Evolutionary conservation across 306 rosid species (phyloP).

Genomic region (Cucumis sativus): Cucumber_9930_V3 NC_026657.2:21150501-21151000

Average conservation of each 20-base stretch:
- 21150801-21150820: not conserved
- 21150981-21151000: no score
- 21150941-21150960: no score
- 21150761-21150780: not conserved
- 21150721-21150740: not conserved
- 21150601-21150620: slow-evolving; percentile 57
- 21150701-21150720: slow-evolving; percentile 8
- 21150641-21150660: slow-evolving; percentile 24
- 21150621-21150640: slow-evolving; percentile 25
- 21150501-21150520: not conserved
- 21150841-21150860: not conserved
- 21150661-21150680: slow-evolving; percentile 67
- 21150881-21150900: not conserved
- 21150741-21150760: not conserved
- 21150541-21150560: slow-evolving; percentile 85
- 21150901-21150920: not conserved
- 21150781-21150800: not conserved
- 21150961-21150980: no score
- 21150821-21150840: not conserved
- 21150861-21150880: not conserved
- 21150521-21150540: not conserved
- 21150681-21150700: slow-evolving; percentile 59
- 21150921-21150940: not conserved
- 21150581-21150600: slow-evolving; percentile 69
- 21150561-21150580: slow-evolving; percentile 56